A percentile compares a stretch with the other conserved stretches of the same genome.
Conservation (phyloP, 1,284 basidiomycete species). For the Sanghuangporus sanghuang region DNA sequence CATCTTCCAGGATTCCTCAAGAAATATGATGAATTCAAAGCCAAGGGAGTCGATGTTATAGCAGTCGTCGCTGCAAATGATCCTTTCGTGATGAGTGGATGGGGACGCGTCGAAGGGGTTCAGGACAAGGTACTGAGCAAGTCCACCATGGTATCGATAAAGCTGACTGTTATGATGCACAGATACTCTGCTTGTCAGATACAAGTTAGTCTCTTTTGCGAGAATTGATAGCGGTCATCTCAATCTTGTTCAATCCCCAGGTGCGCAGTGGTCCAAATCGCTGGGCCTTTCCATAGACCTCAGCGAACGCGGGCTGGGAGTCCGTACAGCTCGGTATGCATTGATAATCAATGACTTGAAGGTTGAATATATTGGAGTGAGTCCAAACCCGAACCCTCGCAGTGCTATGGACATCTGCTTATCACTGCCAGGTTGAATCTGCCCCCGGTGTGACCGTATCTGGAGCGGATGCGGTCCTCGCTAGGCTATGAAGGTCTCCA, state of each 20-base stretch:
- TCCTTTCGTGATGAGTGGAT: constrained; percentile 74
- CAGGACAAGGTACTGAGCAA: constrained; percentile 57
- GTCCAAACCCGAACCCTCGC: constrained; percentile 19
- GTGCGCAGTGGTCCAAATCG: constrained; percentile 57
- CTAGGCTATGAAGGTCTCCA: constrained; percentile 35
- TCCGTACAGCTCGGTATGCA: constrained; percentile 67
- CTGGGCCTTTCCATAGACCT: constrained; percentile 65
- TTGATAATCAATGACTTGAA: constrained; percentile 68
- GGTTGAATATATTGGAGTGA: constrained; percentile 56
- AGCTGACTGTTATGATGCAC: constrained; percentile 1
- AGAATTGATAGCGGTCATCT: not conserved
- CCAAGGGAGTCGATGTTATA: constrained; percentile 69
- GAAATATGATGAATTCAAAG: constrained; percentile 63
- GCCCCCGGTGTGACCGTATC: constrained; percentile 53
- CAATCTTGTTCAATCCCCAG: constrained; percentile 18
- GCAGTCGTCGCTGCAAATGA: constrained; percentile 71
- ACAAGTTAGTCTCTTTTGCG: constrained; percentile 32
- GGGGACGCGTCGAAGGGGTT: constrained; percentile 62
- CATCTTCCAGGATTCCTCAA: constrained; percentile 70
- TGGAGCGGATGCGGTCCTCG: constrained; percentile 62
- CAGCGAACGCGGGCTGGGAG: constrained; percentile 48
- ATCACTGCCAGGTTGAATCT: constrained; percentile 42
- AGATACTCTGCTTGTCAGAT: constrained; percentile 70
- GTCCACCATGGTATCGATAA: not conserved
- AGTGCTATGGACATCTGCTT: not conserved